A percentile compares a stretch with the other conserved stretches of the same genome.
Evolutionary conservation across 148 eudicot species (phyloP).

Genomic region (Talinum fruticosum): DNA sequence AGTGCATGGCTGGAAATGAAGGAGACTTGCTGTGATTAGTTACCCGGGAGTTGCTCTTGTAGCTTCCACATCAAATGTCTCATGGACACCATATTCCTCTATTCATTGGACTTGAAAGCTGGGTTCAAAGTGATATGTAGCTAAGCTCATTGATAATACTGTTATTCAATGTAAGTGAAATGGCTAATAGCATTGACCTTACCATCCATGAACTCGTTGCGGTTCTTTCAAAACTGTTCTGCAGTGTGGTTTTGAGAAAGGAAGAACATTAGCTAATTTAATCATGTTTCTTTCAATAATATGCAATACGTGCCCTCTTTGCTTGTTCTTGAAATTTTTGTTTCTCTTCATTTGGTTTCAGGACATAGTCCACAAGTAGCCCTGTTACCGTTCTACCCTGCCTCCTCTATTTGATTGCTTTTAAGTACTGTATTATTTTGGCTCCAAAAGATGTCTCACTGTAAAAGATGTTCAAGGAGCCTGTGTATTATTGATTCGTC

Average conservation of each 20-base stretch:
- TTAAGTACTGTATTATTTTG: neutral
- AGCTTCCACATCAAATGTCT: neutral
- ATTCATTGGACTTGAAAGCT: neutral
- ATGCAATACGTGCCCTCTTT: neutral
- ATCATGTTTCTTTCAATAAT: neutral
- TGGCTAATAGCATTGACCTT: neutral
- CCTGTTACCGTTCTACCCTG: neutral
- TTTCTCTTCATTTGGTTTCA: neutral
- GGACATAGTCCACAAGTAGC: neutral
- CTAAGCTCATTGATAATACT: neutral
- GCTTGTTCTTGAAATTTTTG: neutral
- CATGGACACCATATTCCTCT: neutral
- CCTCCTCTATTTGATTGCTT: neutral
- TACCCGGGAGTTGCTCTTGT: neutral
- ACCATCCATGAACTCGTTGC: neutral
- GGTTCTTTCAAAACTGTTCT: neutral
- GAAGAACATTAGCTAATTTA: neutral
- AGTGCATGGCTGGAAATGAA: neutral
- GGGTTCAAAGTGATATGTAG: neutral
- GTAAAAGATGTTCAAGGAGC: neutral
- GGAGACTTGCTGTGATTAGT: neutral
- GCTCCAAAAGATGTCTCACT: neutral
- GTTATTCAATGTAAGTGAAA: neutral
- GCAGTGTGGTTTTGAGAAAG: neutral
- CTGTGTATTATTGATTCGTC: neutral